A percentile compares a stretch with the other conserved stretches of the same genome.
Evolutionary conservation across 2,329 filamentous ascomycete genomes (phyloP).

Genomic region (Curvularia sp.): DNA sequence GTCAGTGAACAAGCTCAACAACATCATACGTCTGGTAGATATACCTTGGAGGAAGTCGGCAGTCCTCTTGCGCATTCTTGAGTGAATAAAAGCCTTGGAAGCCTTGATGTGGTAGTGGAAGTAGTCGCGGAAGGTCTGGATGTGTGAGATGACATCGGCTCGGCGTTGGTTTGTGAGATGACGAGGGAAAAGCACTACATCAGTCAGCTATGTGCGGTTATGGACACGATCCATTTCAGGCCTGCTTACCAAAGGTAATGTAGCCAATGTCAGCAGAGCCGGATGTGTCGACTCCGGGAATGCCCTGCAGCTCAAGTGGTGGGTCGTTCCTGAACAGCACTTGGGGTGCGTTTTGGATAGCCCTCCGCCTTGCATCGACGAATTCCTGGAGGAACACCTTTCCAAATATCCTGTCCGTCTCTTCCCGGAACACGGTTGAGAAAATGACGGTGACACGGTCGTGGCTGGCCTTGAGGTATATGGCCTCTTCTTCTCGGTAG

Average conservation of each 20-base stretch:
- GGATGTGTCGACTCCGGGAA: conserved; percentile 77
- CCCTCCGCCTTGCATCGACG: conserved; percentile 90
- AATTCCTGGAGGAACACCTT: conserved; percentile 97
- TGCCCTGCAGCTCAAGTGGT: conserved; percentile 85
- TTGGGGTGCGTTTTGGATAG: conserved; percentile 97
- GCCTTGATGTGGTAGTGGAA: conserved; percentile 99
- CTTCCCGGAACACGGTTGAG: conserved; percentile 96
- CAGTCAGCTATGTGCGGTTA: conserved; percentile 24
- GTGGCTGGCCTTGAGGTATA: conserved; percentile 97
- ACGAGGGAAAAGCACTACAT: conserved; percentile 86
- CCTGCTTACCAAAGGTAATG: conserved; percentile 85
- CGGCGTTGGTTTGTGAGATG: conserved; percentile 90
- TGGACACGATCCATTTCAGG: conserved; percentile 23
- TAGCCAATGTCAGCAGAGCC: conserved; percentile 91
- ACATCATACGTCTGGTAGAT: conserved; percentile 26
- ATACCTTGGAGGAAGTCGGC: conserved; percentile 97
- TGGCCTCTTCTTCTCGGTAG: conserved; percentile 98
- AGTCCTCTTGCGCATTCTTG: conserved; percentile 94
- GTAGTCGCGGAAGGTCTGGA: conserved; percentile 99
- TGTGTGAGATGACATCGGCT: conserved; percentile 96
- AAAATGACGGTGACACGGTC: conserved; percentile 99
- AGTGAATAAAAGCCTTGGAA: conserved; percentile 98
- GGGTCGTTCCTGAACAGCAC: conserved; percentile 96
- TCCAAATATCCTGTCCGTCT: conserved; percentile 95
- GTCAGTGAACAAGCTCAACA: conserved; percentile 45